Evolutionary conservation across 164 flowering plant genomes (phyloP).

Genomic region (Umbellularia californica): DNA sequence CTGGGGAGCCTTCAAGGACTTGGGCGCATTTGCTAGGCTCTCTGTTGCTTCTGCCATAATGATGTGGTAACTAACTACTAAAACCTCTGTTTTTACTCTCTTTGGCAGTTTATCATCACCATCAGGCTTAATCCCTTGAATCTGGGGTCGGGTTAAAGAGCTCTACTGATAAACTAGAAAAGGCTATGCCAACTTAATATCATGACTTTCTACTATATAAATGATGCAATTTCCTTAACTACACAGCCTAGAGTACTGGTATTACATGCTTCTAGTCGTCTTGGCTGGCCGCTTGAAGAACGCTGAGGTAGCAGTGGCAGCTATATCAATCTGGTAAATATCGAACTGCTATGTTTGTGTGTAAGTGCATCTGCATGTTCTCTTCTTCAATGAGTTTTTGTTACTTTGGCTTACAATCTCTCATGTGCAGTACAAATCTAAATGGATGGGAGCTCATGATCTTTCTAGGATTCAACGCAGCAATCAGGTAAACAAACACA

Average conservation of each 20-base stretch:
- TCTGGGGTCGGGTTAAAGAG: neutral
- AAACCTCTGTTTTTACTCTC: neutral
- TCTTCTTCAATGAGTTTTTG: neutral
- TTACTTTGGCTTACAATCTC: neutral
- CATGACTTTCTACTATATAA: neutral
- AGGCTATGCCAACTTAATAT: neutral
- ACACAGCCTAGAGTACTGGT: slow-evolving; percentile 44
- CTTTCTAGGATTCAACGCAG: slow-evolving; percentile 40
- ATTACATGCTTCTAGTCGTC: slow-evolving; percentile 34
- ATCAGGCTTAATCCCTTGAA: neutral
- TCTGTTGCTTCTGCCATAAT: slow-evolving; percentile 63
- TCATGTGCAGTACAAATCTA: slow-evolving; percentile 31
- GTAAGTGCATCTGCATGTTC: neutral
- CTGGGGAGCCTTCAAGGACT: slow-evolving; percentile 43
- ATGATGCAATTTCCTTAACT: neutral
- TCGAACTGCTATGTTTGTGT: neutral
- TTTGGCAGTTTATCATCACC: neutral
- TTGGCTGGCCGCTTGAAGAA: slow-evolving; percentile 36
- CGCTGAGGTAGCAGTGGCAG: slow-evolving; percentile 38
- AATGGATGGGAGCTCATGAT: slow-evolving; percentile 38
- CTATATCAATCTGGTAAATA: slow-evolving; percentile 40
- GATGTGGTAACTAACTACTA: slow-evolving; percentile 40
- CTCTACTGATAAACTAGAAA: neutral
- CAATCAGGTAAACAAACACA: slow-evolving; percentile 29
- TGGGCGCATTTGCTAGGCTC: slow-evolving; percentile 51